phyloP scores from a whole-genome alignment of 2,329 filamentous ascomycete species.

The Cadophora luteo-olivacea region DNA sequence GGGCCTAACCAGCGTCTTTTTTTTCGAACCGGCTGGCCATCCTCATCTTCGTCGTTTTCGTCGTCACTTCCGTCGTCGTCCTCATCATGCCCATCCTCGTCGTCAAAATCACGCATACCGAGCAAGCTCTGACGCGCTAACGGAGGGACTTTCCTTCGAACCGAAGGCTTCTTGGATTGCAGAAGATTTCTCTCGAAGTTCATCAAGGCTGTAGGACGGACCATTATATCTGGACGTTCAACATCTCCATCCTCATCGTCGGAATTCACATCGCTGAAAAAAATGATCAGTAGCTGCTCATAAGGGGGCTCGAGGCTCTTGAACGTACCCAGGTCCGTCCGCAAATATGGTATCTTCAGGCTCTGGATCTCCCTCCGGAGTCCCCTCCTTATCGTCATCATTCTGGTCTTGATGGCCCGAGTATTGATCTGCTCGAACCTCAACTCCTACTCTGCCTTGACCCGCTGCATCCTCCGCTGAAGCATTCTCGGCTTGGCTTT shows the following conservation, averaged over 20 bases:
- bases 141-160: neutral
- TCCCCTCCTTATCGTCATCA: neutral
- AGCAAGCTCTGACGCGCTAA: neutral
- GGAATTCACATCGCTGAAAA: neutral
- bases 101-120: neutral
- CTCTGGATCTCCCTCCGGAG: neutral
- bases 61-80: neutral
- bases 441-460: conserved; percentile 1
- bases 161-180: neutral
- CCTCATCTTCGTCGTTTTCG: neutral
- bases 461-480: neutral
- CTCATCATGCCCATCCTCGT: conserved; percentile 8
- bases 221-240: conserved; percentile 10
- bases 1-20: conserved; percentile 11
- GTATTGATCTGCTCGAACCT: neutral
- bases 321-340: neutral
- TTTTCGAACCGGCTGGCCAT: conserved; percentile 1
- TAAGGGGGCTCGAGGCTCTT: neutral
- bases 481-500: neutral
- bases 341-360: neutral
- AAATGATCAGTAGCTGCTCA: neutral
- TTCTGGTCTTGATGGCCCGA: neutral
- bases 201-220: conserved; percentile 14
- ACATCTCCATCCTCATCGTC: conserved; percentile 9
- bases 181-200: conserved; percentile 10